Percentiles rank a stretch among this genome's conserved stretches.
Evolutionary conservation across 345 rosid species (phyloP).

Genomic region (rapeseed (Brassica napus)): DNA sequence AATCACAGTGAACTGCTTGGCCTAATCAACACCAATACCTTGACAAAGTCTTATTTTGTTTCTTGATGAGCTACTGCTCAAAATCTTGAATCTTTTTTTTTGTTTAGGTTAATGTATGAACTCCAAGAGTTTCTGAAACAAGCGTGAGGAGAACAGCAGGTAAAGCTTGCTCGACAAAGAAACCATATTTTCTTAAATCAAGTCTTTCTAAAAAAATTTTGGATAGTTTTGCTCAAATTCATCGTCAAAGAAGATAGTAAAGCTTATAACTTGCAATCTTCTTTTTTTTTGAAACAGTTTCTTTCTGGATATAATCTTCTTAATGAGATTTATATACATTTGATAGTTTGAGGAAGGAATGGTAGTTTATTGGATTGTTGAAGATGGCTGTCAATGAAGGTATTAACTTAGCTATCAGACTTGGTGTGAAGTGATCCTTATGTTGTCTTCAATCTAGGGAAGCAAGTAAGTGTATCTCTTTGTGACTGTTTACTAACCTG

Average conservation of each 20-base stretch:
- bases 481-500: neutral
- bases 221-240: conserved; percentile 57
- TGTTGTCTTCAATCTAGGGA: conserved; percentile 50
- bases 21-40: too few relatives aligned
- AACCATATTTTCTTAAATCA: conserved; percentile 50
- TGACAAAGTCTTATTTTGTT: neutral
- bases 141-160: conserved; percentile 68
- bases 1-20: neutral
- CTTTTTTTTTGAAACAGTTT: neutral
- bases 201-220: conserved; percentile 64
- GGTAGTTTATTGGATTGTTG: conserved; percentile 51
- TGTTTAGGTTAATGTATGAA: conserved; percentile 79
- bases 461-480: conserved; percentile 45
- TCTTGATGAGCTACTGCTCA: neutral
- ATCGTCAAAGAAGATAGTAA: conserved; percentile 49
- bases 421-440: conserved; percentile 57
- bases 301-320: neutral
- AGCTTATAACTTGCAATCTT: conserved; percentile 5
- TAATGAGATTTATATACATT: neutral
- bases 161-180: conserved; percentile 29
- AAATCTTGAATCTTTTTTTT: conserved; percentile 21
- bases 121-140: conserved; percentile 80
- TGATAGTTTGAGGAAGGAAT: conserved; percentile 38
- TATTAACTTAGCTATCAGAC: conserved; percentile 52
- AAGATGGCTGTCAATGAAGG: conserved; percentile 58